These are phyloP conservation scores for Suhomyces kunorum DNA, from an alignment of 1,139 yeast species.

Conservation along the genomic window DNA sequence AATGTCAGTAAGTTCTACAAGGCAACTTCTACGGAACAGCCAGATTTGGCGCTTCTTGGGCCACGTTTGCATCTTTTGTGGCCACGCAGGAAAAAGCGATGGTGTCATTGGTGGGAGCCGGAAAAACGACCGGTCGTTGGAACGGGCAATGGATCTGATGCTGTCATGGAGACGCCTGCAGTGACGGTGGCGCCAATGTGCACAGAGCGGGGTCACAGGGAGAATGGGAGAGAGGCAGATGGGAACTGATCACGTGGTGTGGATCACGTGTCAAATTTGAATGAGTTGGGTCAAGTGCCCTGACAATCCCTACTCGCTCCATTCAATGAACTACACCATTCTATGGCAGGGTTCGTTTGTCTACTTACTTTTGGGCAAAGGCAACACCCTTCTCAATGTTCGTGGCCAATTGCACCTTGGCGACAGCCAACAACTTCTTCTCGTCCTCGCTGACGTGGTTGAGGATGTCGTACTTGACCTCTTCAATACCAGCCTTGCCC, in stretches of 20 bases:
- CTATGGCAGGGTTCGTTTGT: too few relatives aligned
- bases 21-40: not conserved
- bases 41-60: not conserved
- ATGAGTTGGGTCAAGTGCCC: too few relatives aligned
- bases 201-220: not conserved
- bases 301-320: too few relatives aligned
- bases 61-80: not conserved
- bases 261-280: too few relatives aligned
- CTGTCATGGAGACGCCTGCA: not conserved
- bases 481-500: slow-evolving; percentile 86
- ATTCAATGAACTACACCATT: too few relatives aligned
- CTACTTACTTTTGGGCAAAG: slow-evolving; percentile 21
- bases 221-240: not conserved
- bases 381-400: slow-evolving; percentile 40
- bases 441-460: slow-evolving; percentile 60
- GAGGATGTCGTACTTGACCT: slow-evolving; percentile 51
- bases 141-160: not conserved
- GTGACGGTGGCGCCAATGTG: slow-evolving; percentile 1
- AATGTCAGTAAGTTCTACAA: too few relatives aligned
- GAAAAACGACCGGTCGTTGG: not conserved
- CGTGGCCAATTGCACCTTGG: slow-evolving; percentile 79
- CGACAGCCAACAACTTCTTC: slow-evolving; percentile 73
- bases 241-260: not conserved
- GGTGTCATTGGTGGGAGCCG: not conserved
- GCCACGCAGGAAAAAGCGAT: not conserved